phyloP scores from a whole-genome alignment of 73 alveolate species.

The Stentor coeruleus region DNA sequence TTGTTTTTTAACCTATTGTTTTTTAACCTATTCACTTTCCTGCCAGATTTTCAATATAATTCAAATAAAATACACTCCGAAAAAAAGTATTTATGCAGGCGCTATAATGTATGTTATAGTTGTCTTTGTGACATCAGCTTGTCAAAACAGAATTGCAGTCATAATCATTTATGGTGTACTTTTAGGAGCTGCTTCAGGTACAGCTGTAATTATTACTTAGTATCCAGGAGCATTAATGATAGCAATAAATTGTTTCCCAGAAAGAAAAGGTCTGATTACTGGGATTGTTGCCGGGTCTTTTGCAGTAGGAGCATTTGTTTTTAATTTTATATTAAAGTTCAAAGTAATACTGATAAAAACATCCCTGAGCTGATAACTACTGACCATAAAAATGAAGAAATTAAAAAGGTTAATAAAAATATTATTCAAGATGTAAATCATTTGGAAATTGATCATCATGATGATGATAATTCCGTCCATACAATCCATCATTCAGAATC shows the following conservation, averaged over 20 bases:
- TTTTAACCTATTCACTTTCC: background rate
- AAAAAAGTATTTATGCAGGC: background rate
- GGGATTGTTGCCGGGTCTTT: background rate
- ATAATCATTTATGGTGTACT: background rate
- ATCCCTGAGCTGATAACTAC: slow-evolving; percentile 28
- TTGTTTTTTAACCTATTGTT: too few species aligned
- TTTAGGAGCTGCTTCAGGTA: background rate
- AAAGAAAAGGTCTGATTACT: background rate
- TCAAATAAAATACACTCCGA: background rate
- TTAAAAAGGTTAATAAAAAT: slow-evolving; percentile 23
- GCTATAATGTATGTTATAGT: background rate
- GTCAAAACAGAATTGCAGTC: background rate
- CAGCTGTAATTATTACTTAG: too few species aligned
- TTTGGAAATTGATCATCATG: too few species aligned
- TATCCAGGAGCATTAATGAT: background rate
- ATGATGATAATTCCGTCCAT: too few species aligned
- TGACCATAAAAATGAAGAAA: slow-evolving; percentile 15
- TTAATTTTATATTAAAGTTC: slow-evolving; percentile 41
- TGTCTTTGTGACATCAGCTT: background rate
- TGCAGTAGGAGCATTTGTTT: slow-evolving; percentile 28
- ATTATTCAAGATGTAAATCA: slow-evolving; percentile 51
- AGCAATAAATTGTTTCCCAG: background rate
- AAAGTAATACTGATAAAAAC: slow-evolving; percentile 40
- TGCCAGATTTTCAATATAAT: background rate
- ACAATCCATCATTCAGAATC: too few species aligned